Evolutionary conservation across 441 rosid genomes (phyloP), one percentile per base, ranked within the genome.

Genomic region (Eruca vesicaria): DNA sequence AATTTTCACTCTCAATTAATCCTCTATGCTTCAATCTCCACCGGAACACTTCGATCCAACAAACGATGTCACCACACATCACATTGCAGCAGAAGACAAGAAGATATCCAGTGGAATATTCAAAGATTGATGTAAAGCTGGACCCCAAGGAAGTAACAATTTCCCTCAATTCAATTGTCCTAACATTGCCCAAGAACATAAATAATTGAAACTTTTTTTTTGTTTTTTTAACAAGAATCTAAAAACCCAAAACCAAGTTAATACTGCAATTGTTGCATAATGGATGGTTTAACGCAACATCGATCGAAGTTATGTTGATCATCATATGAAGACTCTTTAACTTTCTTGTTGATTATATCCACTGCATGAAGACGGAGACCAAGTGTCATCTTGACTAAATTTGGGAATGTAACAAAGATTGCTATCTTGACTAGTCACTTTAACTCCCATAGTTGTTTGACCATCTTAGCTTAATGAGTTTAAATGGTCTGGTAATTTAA

Each of bases 341-440:
- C 88, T 75, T 89, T 92, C 86, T 89, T 95, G 79, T 85, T 95
- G 11, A 95, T 84, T 53, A 95, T 62, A 78, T 95, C 99, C 82
- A 56, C 71, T 38, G 86, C 88, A 23, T 90, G 53, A 95, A 23
- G 26, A 23, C 26, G 26, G n/a, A n/a, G n/a, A n/a, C n/a, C n/a
- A n/a, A n/a, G n/a, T n/a, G n/a, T n/a, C n/a, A n/a, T n/a, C n/a
- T n/a, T n/a, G n/a, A n/a, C n/a, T 45, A 45, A 45, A 45, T n/a
- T 15, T 45, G 52, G 52, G 52, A 45, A 45, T 45, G 52, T 45
- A 41, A 41, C 48, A 41, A 41, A 41, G 16, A 12, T n/a, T 45
- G 8, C 9, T 45, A 45, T 19, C 52, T 15, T 45, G 52, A 45
- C n/a, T 45, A 45, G 9, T 45, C 19, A n/a, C 26, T 23, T 3